Evolutionary conservation across 768 basidiomycete genomes (phyloP), one percentile per base, ranked within the genome.

Genomic region (Candolleomyces efflorescens): DNA sequence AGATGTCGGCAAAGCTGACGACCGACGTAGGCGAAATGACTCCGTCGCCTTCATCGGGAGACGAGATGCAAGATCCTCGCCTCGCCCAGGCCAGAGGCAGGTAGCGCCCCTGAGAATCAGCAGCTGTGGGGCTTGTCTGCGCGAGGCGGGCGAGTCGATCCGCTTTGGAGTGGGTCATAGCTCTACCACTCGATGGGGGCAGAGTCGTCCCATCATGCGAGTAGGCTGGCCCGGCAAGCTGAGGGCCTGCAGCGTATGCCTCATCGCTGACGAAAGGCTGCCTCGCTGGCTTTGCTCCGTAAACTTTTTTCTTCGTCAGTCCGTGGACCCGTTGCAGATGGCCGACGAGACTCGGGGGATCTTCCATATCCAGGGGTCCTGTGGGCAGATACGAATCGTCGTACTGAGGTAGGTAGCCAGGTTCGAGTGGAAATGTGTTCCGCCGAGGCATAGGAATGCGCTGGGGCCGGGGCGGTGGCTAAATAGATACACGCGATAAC

Each of bases 241-340:
- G 23, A 26, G 50, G 43, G 26, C 10, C 6, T 15, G 12, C 26
- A 5, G 59, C 55, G 38, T 77, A 71, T 10, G 76, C 74, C 48
- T 81, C 82, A 38, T 84, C 82, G 43, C 76, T 73, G 63, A 85
- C 74, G 64, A 85, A 85, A 0, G 85, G 82, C 39, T 72, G 67
- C 24, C 79, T 74, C 17, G 71, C 60, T 17, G 82, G 77, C 63
- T 83, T 82, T 10, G 77, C 55, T 11, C 81, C 79, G 57, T 86
- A 85, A 7, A 84, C 75, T 62, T 85, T 85, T 71, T 87, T 88
- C 72, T 87, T 86, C 7, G 83, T 86, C 48, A 89, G 64, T 2
- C 87, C 87, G 56, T 89, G 86, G 37, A 82, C 78, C 63, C 85
- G 82, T 67, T 88, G 84, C 15, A 88, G 74, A 22, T 83, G 84